A percentile compares a stretch with the other conserved stretches of the same genome.
These are phyloP conservation scores for Phylloboletellus chloephorus DNA, from an alignment of 1,284 basidiomycete genomes.

Conservation along the genomic window DNA sequence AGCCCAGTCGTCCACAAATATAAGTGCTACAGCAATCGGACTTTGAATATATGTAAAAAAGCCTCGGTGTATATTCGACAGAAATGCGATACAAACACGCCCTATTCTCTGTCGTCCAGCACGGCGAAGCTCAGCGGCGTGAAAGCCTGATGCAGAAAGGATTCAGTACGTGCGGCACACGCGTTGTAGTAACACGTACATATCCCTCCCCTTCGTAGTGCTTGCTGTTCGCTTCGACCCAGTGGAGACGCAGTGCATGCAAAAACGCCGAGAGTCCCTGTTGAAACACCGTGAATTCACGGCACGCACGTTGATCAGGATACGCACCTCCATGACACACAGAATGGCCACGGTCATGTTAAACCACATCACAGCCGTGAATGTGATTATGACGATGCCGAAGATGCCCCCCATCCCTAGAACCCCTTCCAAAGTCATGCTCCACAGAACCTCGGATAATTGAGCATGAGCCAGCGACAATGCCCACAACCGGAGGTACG, in stretches of 20 bases:
- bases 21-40: conserved; percentile 22
- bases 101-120: conserved; percentile 36
- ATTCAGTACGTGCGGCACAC: conserved; percentile 31
- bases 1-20: conserved; percentile 11
- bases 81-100: conserved; percentile 7
- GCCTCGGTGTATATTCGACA: conserved; percentile 5
- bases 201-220: conserved; percentile 90
- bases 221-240: conserved; percentile 98
- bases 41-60: conserved; percentile 27
- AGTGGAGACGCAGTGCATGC: conserved; percentile 94
- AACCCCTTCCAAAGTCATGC: conserved; percentile 69
- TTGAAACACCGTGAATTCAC: conserved; percentile 10
- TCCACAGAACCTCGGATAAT: conserved; percentile 91
- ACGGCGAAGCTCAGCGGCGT: conserved; percentile 59
- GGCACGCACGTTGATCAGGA: conserved; percentile 19
- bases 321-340: conserved; percentile 88
- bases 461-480: conserved; percentile 97
- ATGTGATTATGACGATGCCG: conserved; percentile 55
- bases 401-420: conserved; percentile 54
- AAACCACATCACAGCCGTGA: conserved; percentile 83
- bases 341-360: conserved; percentile 68
- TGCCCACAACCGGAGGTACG: conserved; percentile 98
- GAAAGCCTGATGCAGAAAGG: conserved; percentile 47
- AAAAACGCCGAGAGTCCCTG: conserved; percentile 92
- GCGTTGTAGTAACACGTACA: conserved; percentile 46